Evolutionary conservation across 495 filamentous ascomycete genomes (phyloP).

Genomic region (Daldinia loculata): DNA sequence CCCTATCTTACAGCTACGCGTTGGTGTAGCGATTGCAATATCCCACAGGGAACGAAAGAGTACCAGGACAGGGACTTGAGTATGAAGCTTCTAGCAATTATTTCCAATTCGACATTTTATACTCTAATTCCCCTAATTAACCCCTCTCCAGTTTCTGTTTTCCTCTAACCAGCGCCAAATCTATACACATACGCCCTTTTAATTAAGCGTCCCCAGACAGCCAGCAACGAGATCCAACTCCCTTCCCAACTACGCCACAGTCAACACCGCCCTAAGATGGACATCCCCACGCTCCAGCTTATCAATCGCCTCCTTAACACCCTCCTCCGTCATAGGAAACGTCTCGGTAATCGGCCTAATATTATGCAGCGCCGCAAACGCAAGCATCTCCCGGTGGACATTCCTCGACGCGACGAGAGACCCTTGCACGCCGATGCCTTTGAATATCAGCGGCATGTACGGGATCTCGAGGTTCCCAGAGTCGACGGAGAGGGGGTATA

Average conservation of each 20-base stretch:
- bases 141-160: not conserved
- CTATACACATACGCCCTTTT: not conserved
- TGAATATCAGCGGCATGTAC: conserved; percentile 47
- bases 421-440: conserved; percentile 47
- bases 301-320: conserved; percentile 63
- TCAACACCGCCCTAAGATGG: conserved; percentile 63
- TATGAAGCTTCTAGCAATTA: not conserved
- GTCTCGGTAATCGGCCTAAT: conserved; percentile 50
- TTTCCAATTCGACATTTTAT: not conserved
- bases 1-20: not conserved
- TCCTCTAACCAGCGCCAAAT: not conserved
- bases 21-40: not conserved
- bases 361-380: conserved; percentile 51
- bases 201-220: not conserved
- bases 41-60: not conserved
- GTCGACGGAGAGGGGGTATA: conserved; percentile 44
- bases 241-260: not conserved
- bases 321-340: conserved; percentile 62
- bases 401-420: conserved; percentile 49
- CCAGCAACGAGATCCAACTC: not conserved
- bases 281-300: conserved; percentile 64
- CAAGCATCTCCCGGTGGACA: conserved; percentile 55
- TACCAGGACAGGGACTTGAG: not conserved
- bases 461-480: conserved; percentile 41
- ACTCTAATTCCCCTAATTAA: not conserved